Evolutionary conservation across 306 rosid genomes (phyloP), one percentile per base, ranked within the genome.

Genomic region (Castanopsis chinensis): DNA sequence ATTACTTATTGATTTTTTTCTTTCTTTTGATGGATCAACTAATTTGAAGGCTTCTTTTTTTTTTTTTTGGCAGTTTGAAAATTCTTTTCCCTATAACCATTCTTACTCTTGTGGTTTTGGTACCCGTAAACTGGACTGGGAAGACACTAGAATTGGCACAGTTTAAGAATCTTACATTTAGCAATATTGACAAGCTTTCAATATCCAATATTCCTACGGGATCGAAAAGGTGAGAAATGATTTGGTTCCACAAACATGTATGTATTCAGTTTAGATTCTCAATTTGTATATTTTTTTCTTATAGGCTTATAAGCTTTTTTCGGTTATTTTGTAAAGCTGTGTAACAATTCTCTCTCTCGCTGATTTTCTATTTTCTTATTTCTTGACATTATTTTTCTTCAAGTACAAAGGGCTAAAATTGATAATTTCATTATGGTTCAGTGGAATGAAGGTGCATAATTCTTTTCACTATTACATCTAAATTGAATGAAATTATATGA

Each of bases 51-150:
- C 27, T 51, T 49, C 41, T 49, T 5, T 49, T 49, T 37, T 37
- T 37, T 53, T 9, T 49, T 49, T 65, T 30, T 53, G 78, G 85
- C 94, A 94, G 98, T 68, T 52, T 94, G 83, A 92, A 89, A 81
- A 87, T 94, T 77, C 89, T 94, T 73, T 73, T 82, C 68, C 98
- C 98, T 57, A 80, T 91, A 57, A 83, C 97, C 65, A 0, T 81
- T 20, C 90, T 91, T 67, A 61, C 97, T 80, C 79, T 92, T 57
- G 60, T 67, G 71, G 90, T 91, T 81, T 85, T 94, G 94, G 93
- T 92, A 75, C 98, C 98, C 21, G 87, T 92, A 65, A 92, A 94
- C 78, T 90, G 83, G 92, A 88, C 87, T 0, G 93, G 94, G n/a
- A 78, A 84, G 4, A 85, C 89, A 15, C 71, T 94, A 85, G 89